Evolutionary conservation across 768 basidiomycete species (phyloP), one percentile per base, ranked within the genome.

Genomic region (Solioccasus polychromus): DNA sequence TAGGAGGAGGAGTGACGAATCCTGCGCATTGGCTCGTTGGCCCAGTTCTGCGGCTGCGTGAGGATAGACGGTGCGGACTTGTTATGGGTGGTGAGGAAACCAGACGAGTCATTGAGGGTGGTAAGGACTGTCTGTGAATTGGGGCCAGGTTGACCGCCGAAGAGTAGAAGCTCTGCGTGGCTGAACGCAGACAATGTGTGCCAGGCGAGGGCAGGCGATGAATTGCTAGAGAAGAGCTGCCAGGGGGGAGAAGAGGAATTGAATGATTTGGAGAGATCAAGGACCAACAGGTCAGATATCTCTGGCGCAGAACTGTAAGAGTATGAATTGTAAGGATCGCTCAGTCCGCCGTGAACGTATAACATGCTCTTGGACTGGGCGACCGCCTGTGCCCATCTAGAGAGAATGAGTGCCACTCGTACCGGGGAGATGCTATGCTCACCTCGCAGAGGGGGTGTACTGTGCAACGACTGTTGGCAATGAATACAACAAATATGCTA

Each of bases 371-470:
- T 71, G 19, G 85, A 62, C 34, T 85, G 57, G 17, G 80, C 75
- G 1, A 71, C 68, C 5, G 88, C 86, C 52, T 91, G 89, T 23
- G 84, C 92, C 92, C 92, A 95, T 72, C 92, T 93, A 35, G 18
- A 30, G 14, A 20, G n/a, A 23, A 30, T 61, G 25, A 56, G 52
- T 25, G 17, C 15, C 34, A 44, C 38, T 35, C 23, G 6, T 32
- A n/a, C 23, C 19, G 31, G 30, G 30, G 11, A 31, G 15, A 15
- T 31, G 15, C 19, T 3, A 45, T 12, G 25, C 57, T 46, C 47
- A 43, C 64, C 64, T 66, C 25, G 64, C 48, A 11, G 45, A 38
- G 31, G 64, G 66, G 18, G 36, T 39, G 34, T 64, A 61, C 36
- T 54, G 57, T 12, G 63, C 57, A 35, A 55, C 11, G 9, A 30